phyloP scores from a whole-genome alignment of 257 asterid genomes.

The Primulina tabacum region DNA sequence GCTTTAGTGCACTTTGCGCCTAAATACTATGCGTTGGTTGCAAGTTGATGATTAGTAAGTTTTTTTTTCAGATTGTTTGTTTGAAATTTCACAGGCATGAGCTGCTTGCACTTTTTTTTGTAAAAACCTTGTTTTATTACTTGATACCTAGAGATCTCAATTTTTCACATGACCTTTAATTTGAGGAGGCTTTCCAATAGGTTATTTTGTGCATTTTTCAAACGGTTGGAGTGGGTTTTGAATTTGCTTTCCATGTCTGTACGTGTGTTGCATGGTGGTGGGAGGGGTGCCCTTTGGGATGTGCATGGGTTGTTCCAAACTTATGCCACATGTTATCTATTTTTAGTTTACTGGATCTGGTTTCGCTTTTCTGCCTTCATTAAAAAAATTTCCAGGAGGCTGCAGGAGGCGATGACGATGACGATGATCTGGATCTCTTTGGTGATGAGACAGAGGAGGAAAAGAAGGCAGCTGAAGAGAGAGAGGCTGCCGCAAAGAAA shows the following conservation, averaged over 20 bases:
- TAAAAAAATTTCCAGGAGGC: constrained; percentile 36
- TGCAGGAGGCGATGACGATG: constrained; percentile 44
- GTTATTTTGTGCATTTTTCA: neutral
- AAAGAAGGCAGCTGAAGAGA: constrained; percentile 87
- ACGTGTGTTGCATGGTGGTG: neutral
- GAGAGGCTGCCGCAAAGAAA: constrained; percentile 70
- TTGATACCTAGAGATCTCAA: neutral
- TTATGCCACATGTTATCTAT: neutral
- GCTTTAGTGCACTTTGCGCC: no score
- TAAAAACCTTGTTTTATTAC: neutral
- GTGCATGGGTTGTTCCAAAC: neutral
- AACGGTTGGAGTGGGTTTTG: neutral
- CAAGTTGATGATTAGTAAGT: no score
- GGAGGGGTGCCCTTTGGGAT: neutral
- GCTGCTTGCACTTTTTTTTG: no score
- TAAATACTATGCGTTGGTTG: no score
- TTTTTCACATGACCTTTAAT: neutral
- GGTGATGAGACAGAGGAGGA: constrained; percentile 99
- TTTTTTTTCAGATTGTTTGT: no score
- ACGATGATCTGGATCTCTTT: constrained; percentile 85
- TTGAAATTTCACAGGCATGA: no score
- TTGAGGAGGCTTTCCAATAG: neutral
- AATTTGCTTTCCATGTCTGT: neutral
- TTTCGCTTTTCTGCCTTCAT: neutral
- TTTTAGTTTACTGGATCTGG: neutral